Evolutionary conservation across 805 yeast genomes (phyloP), one percentile per base, ranked within the genome.

Genomic region (Yarrowia yakushimensis): DNA sequence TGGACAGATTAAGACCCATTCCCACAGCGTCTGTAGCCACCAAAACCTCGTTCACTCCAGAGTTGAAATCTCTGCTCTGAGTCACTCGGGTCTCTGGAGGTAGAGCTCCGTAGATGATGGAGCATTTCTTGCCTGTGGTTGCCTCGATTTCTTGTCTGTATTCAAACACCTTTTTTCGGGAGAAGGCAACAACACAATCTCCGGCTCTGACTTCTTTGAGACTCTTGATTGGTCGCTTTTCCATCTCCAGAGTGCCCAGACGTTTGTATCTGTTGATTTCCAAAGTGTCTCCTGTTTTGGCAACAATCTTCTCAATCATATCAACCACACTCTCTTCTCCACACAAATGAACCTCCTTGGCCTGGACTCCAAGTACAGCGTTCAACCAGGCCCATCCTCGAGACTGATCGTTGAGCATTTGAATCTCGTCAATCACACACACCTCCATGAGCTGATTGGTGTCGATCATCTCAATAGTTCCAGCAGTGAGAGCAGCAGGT

Each of bases 21-120:
- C 99, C 99, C 65, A 94, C 85, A 0, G 99, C 99, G 76, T 94
- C 98, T 2, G 97, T 88, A 1, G 99, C 98, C 7, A 94, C 88
- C 37, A 94, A 77, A n/a, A 88, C 80, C 69, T 92, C 94, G 66
- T 84, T 87, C 34, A 81, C 81, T 1, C 96, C 93, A n/a, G 71
- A 75, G 70, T 94, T 94, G 73, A 94, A 94, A 50, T 82, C 78
- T 28, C 77, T 72, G 0, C 97, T 96, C 70, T 94, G 97, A 66
- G 84, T 83, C 2, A 90, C 83, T 67, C 99, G 81, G 0, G 93
- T 90, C 71, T 94, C 98, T 0, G 98, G 96, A 0, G 99, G 99
- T 45, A 94, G 77, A 0, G 96, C 92, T 22, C 99, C 99, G 71
- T 94, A 94, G 30, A 94, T 86, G 1, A 94, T 91, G 0, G 96